Evolutionary conservation across 169 alveolate genomes (phyloP).

Genomic region (Condylostoma magnum): DNA sequence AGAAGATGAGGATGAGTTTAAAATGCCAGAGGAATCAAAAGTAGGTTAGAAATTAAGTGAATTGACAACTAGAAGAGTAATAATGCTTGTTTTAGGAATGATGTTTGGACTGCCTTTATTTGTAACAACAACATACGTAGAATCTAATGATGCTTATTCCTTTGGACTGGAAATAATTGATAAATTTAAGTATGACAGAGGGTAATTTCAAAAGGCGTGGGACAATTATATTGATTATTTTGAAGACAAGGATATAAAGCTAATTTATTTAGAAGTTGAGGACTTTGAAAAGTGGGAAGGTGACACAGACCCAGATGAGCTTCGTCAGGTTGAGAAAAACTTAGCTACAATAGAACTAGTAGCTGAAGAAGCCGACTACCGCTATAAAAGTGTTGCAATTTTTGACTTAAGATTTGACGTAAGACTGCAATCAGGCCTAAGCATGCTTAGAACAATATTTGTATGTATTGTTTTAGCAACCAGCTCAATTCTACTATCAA

Average conservation of each 20-base stretch:
- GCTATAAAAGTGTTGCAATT: conserved; percentile 30
- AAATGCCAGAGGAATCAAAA: conserved; percentile 56
- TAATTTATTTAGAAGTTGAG: conserved; percentile 45
- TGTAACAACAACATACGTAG: conserved; percentile 44
- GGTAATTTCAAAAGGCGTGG: conserved; percentile 34
- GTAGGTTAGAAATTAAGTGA: conserved; percentile 84
- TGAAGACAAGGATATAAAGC: conserved; percentile 44
- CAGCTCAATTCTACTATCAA: conserved; percentile 39
- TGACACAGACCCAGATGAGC: conserved; percentile 5
- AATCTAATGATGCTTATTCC: conserved; percentile 40
- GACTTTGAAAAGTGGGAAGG: background rate
- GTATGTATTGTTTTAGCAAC: conserved; percentile 39
- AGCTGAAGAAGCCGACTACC: conserved; percentile 4
- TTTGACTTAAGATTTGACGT: conserved; percentile 42
- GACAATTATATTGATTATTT: conserved; percentile 42
- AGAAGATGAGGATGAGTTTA: conserved; percentile 1
- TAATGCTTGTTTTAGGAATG: conserved; percentile 68
- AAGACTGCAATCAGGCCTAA: conserved; percentile 43
- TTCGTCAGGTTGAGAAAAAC: conserved; percentile 35
- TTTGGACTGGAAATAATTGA: conserved; percentile 47
- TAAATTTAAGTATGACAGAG: conserved; percentile 27
- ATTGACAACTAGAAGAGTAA: conserved; percentile 79
- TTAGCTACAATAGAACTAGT: conserved; percentile 20
- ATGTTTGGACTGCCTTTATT: conserved; percentile 67
- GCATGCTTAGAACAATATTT: conserved; percentile 46